phyloP scores from a whole-genome alignment of 2,329 filamentous ascomycete genomes.

The Exophiala bonariae region DNA sequence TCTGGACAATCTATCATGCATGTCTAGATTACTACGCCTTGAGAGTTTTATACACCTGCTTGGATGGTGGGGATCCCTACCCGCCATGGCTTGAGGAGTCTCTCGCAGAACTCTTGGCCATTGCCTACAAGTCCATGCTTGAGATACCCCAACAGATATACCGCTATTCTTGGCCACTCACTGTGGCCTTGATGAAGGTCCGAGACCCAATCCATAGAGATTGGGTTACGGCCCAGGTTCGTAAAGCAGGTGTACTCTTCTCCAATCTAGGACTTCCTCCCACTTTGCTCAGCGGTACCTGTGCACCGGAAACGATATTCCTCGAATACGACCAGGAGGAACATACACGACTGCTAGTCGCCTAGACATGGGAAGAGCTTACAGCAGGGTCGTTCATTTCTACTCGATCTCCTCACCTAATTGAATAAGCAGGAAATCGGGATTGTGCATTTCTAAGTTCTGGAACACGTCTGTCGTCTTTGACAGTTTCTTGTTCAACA shows the following conservation, averaged over 20 bases:
- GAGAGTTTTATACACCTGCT: slow-evolving; percentile 8
- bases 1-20: slow-evolving; percentile 13
- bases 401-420: too few species aligned
- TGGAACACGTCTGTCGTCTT: too few species aligned
- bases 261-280: slow-evolving; percentile 6
- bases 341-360: background rate
- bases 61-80: background rate
- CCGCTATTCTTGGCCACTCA: slow-evolving; percentile 10
- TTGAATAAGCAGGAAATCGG: too few species aligned
- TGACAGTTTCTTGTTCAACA: too few species aligned
- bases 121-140: slow-evolving; percentile 11
- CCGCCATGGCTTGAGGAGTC: slow-evolving; percentile 2
- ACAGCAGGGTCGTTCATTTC: too few species aligned
- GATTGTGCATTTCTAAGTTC: too few species aligned
- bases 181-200: slow-evolving; percentile 7
- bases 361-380: too few species aligned
- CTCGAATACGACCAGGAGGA: background rate
- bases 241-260: slow-evolving; percentile 7
- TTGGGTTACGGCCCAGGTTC: slow-evolving; percentile 7
- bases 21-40: slow-evolving; percentile 13
- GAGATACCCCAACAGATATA: slow-evolving; percentile 11
- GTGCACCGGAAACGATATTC: slow-evolving; percentile 2
- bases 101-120: slow-evolving; percentile 6
- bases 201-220: slow-evolving; percentile 13
- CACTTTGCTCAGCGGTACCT: background rate